These are phyloP conservation scores for Scutellaria minor DNA, from an alignment of 257 asterid species.

Conservation along the genomic window DNA sequence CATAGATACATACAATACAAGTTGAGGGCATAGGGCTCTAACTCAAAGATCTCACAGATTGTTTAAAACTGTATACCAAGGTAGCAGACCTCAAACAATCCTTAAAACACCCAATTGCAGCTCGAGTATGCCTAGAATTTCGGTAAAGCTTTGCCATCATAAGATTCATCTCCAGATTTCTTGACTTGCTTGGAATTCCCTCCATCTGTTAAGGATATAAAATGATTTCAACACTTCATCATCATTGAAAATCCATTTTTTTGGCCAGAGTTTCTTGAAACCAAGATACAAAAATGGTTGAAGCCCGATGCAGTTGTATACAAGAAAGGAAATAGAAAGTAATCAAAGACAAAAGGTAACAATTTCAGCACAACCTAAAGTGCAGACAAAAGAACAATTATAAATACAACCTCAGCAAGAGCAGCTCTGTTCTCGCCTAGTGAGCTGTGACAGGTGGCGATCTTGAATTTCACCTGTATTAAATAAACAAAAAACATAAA, in stretches of 20 bases:
- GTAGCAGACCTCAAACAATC: conserved; percentile 88
- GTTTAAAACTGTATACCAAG: conserved; percentile 35
- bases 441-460: conserved; percentile 72
- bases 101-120: conserved; percentile 85
- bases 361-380: conserved; percentile 21
- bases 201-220: conserved; percentile 66
- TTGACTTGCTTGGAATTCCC: conserved; percentile 88
- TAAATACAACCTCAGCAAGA: conserved; percentile 70
- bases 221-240: conserved; percentile 3
- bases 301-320: conserved; percentile 14
- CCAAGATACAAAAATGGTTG: conserved; percentile 25
- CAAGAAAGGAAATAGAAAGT: conserved; percentile 6
- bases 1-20: conserved; percentile 4
- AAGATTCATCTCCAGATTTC: conserved; percentile 89
- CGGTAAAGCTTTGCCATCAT: conserved; percentile 92
- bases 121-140: conserved; percentile 86
- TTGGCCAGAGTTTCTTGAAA: conserved; percentile 21
- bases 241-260: not conserved
- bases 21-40: not conserved
- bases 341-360: conserved; percentile 3
- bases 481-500: conserved; percentile 18
- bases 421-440: conserved; percentile 84
- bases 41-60: conserved; percentile 24
- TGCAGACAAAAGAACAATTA: conserved; percentile 29
- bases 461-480: conserved; percentile 83